Evolutionary conservation across 108 stramenopile genomes (phyloP).

Genomic region (Parietichytrium sp.): DNA sequence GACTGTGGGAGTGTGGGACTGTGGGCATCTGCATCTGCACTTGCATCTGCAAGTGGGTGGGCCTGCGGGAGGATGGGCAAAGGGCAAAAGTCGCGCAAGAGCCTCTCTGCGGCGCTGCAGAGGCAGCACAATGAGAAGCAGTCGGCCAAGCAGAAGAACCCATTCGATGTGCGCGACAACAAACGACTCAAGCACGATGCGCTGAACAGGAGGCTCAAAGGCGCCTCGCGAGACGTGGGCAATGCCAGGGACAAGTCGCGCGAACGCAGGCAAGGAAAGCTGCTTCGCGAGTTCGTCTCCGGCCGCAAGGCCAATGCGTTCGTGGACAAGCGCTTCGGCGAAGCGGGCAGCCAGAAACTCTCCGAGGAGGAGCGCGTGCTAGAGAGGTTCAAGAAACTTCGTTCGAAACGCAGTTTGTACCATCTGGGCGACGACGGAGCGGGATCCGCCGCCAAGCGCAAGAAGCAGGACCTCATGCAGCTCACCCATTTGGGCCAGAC

Average conservation of each 20-base stretch:
- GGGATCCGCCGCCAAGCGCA: slow-evolving; percentile 22
- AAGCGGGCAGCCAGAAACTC: slow-evolving; percentile 6
- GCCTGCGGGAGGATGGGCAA: no score
- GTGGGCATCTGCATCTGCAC: no score
- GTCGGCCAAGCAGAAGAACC: slow-evolving; percentile 23
- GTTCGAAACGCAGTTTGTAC: slow-evolving; percentile 12
- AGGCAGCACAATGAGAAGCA: no score
- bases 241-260: slow-evolving; percentile 22
- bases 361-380: slow-evolving; percentile 45
- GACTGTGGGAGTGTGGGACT: no score
- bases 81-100: no score
- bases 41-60: no score
- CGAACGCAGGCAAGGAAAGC: slow-evolving; percentile 41
- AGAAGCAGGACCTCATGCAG: neutral
- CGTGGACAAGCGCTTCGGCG: slow-evolving; percentile 46
- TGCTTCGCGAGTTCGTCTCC: slow-evolving; percentile 23
- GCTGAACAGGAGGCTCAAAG: slow-evolving; percentile 48
- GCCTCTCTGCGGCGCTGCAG: no score
- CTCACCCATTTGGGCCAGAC: slow-evolving; percentile 21
- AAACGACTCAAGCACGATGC: slow-evolving; percentile 42
- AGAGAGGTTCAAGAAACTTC: slow-evolving; percentile 44
- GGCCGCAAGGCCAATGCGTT: slow-evolving; percentile 39
- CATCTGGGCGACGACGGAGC: slow-evolving; percentile 36
- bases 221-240: slow-evolving; percentile 44
- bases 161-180: slow-evolving; percentile 46